These are phyloP conservation scores for Cronartium quercuum DNA, from an alignment of 1,284 basidiomycete genomes.

Conservation along the genomic window DNA sequence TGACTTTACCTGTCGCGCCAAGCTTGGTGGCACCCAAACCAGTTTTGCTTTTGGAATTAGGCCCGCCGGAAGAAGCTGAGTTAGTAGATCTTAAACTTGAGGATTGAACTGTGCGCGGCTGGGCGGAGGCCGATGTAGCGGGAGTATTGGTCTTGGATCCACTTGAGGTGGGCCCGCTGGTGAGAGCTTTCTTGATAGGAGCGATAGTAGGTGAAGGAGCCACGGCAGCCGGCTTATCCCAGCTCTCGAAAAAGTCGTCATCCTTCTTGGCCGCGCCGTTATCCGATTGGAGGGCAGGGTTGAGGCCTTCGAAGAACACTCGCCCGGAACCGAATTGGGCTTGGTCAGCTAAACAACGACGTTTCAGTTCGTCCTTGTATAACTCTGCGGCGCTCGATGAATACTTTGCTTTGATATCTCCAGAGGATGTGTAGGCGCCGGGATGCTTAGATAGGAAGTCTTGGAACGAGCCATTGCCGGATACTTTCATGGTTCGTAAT, in stretches of 20 bases:
- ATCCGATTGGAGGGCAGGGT: constrained; percentile 49
- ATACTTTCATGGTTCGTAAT: constrained; percentile 91
- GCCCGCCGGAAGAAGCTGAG: constrained; percentile 45
- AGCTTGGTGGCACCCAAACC: constrained; percentile 52
- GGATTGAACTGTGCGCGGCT: constrained; percentile 63
- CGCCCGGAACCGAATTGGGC: constrained; percentile 64
- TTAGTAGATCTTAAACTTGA: constrained; percentile 55
- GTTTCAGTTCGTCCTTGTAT: constrained; percentile 87
- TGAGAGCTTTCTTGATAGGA: constrained; percentile 56
- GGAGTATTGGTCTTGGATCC: constrained; percentile 48
- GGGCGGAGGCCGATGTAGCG: constrained; percentile 48
- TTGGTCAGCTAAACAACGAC: constrained; percentile 73
- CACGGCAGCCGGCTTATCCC: constrained; percentile 68
- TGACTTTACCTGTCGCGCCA: constrained; percentile 51
- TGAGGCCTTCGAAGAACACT: constrained; percentile 69
- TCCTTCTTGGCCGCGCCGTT: constrained; percentile 54
- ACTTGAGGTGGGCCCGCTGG: constrained; percentile 52
- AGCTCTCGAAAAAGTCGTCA: constrained; percentile 91
- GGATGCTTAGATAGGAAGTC: constrained; percentile 89
- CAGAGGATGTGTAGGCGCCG: constrained; percentile 62
- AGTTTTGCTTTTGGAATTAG: constrained; percentile 50
- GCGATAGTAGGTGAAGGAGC: constrained; percentile 40
- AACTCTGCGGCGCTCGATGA: constrained; percentile 71
- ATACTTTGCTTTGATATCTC: constrained; percentile 84
- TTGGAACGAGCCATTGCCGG: constrained; percentile 79